phyloP scores from a whole-genome alignment of 2,329 filamentous ascomycete species.

The Amauroascus verrucosus region DNA sequence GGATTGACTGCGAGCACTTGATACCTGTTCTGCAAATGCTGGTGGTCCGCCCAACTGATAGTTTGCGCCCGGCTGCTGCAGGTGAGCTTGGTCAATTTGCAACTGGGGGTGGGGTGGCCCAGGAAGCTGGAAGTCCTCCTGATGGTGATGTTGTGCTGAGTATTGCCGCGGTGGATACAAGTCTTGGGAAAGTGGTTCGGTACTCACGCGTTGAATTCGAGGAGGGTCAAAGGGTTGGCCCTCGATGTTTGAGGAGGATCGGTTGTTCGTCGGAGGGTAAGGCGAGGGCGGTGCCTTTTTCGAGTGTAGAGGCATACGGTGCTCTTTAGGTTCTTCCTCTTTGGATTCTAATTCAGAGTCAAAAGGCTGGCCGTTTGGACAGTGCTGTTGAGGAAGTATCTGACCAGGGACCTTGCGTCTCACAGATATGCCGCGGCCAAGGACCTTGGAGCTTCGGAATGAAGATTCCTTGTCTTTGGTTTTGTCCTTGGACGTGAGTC shows the following conservation, averaged over 20 bases:
- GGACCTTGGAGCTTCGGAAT: conserved; percentile 12
- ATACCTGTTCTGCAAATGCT: conserved; percentile 17
- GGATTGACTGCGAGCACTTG: conserved; percentile 15
- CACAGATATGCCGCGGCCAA: conserved; percentile 23
- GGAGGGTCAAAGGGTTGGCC: conserved; percentile 15
- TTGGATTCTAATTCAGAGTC: conserved; percentile 12
- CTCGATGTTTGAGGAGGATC: conserved; percentile 17
- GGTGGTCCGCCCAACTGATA: conserved; percentile 19
- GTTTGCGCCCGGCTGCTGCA: conserved; percentile 19
- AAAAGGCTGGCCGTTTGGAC: conserved; percentile 6
- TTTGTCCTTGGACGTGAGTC: conserved; percentile 17
- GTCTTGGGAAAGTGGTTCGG: conserved; percentile 16
- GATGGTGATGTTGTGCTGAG: conserved; percentile 15
- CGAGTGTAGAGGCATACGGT: conserved; percentile 15
- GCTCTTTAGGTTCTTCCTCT: conserved; percentile 7
- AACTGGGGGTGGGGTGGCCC: conserved; percentile 16
- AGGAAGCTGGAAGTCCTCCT: conserved; percentile 15
- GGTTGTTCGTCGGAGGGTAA: conserved; percentile 17
- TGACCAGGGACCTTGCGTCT: conserved; percentile 19
- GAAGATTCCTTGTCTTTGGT: conserved; percentile 13
- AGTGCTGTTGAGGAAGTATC: conserved; percentile 8
- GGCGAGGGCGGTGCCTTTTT: conserved; percentile 9
- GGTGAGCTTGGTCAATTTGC: conserved; percentile 21
- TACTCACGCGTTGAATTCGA: conserved; percentile 18
- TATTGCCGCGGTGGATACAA: conserved; percentile 19